phyloP scores from a whole-genome alignment of 345 rosid species.

The Microthlaspi erraticum region DNA sequence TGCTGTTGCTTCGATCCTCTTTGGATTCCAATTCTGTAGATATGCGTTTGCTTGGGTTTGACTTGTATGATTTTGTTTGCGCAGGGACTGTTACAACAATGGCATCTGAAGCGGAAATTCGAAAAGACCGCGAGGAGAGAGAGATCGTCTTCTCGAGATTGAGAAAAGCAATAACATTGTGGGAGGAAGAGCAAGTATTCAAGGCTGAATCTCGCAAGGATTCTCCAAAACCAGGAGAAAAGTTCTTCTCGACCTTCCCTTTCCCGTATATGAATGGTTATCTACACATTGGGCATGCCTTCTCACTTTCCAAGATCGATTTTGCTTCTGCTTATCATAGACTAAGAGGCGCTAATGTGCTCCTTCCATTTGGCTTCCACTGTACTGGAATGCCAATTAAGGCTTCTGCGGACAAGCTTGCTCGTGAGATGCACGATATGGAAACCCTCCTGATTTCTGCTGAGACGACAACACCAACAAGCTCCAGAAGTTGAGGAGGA shows the following conservation, averaged over 20 bases:
- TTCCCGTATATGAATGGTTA: slow-evolving; percentile 87
- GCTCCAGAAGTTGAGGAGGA: slow-evolving; percentile 48
- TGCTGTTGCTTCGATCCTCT: slow-evolving; percentile 8
- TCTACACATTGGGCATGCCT: slow-evolving; percentile 83
- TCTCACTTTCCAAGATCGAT: slow-evolving; percentile 80
- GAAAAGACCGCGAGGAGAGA: slow-evolving; percentile 72
- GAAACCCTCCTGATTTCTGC: slow-evolving; percentile 75
- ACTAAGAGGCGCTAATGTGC: slow-evolving; percentile 83
- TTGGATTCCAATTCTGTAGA: not conserved
- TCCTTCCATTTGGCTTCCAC: slow-evolving; percentile 87
- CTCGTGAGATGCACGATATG: slow-evolving; percentile 71
- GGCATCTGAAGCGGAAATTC: slow-evolving; percentile 77
- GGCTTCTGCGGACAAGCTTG: slow-evolving; percentile 94
- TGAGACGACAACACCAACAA: slow-evolving; percentile 35
- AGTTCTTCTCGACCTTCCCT: slow-evolving; percentile 80
- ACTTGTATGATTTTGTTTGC: not conserved
- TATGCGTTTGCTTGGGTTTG: not conserved
- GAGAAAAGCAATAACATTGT: slow-evolving; percentile 58
- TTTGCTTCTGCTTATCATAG: slow-evolving; percentile 93
- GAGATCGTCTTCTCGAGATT: slow-evolving; percentile 77
- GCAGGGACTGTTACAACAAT: slow-evolving; percentile 58
- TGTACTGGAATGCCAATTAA: slow-evolving; percentile 98
- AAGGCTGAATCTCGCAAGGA: slow-evolving; percentile 61
- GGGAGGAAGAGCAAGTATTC: slow-evolving; percentile 78
- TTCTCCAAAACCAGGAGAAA: slow-evolving; percentile 61